A percentile compares a stretch with the other conserved stretches of the same genome.
phyloP scores from a whole-genome alignment of 1,139 yeast genomes.

The Pichia sp. region DNA sequence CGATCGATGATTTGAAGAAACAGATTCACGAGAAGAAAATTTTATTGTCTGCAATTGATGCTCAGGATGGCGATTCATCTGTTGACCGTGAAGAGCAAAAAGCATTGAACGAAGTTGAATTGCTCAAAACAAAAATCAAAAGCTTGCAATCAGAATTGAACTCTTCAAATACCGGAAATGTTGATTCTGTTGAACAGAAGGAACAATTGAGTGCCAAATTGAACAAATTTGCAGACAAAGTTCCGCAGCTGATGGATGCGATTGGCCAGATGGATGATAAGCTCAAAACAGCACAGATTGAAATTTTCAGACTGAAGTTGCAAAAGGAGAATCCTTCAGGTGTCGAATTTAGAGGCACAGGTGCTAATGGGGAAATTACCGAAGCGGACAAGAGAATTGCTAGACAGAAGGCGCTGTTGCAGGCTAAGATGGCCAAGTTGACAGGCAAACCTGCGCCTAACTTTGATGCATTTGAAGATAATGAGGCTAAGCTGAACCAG shows the following conservation, averaged over 20 bases:
- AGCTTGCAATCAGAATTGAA: conserved; percentile 42
- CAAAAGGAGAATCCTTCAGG: conserved; percentile 64
- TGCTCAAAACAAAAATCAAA: conserved; percentile 57
- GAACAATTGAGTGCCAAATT: conserved; percentile 46
- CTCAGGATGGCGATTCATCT: conserved; percentile 49
- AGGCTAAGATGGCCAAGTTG: conserved; percentile 83
- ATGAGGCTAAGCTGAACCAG: conserved; percentile 53
- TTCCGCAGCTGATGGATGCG: conserved; percentile 62
- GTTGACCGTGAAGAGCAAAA: conserved; percentile 26
- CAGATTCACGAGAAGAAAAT: conserved; percentile 65
- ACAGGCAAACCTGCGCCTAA: conserved; percentile 66
- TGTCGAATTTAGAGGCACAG: conserved; percentile 68
- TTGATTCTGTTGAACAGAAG: conserved; percentile 34
- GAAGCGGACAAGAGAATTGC: conserved; percentile 78
- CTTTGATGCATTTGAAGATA: conserved; percentile 45
- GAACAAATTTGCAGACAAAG: conserved; percentile 55
- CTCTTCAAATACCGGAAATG: conserved; percentile 26
- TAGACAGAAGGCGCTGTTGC: conserved; percentile 68
- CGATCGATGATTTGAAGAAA: conserved; percentile 54
- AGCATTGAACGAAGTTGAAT: conserved; percentile 50
- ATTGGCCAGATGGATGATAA: conserved; percentile 62
- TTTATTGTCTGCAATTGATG: conserved; percentile 66
- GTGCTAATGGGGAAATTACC: conserved; percentile 79
- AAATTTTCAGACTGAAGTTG: conserved; percentile 51
- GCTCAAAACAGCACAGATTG: conserved; percentile 64